Percentiles rank a stretch among this genome's conserved stretches.
Evolutionary conservation across 371 early-diverging fungal genomes (phyloP).

Genomic region (Syncephalastrum sp.): DNA sequence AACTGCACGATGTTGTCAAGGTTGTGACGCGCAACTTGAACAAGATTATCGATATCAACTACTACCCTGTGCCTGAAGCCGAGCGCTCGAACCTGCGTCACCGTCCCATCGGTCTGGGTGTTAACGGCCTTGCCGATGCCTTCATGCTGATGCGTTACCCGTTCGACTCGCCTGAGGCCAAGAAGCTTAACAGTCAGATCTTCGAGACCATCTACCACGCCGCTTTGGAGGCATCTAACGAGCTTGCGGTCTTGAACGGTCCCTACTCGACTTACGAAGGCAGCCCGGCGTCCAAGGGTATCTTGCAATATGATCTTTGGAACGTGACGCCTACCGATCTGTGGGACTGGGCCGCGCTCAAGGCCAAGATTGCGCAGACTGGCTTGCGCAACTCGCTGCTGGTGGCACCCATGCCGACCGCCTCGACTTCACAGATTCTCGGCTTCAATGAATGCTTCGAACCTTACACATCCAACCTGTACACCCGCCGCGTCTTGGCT

Average conservation of each 20-base stretch:
- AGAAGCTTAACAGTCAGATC: slow-evolving; percentile 86
- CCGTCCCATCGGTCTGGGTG: slow-evolving; percentile 98
- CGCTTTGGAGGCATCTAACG: slow-evolving; percentile 94
- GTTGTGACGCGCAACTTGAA: slow-evolving; percentile 92
- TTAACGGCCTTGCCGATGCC: slow-evolving; percentile 99
- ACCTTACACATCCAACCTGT: slow-evolving; percentile 98
- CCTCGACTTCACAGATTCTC: slow-evolving; percentile 98
- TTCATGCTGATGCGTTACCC: slow-evolving; percentile 96
- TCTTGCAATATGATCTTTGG: slow-evolving; percentile 98
- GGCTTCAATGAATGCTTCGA: slow-evolving; percentile 99
- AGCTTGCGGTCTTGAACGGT: slow-evolving; percentile 86
- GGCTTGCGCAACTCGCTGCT: slow-evolving; percentile 99
- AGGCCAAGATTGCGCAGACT: slow-evolving; percentile 79
- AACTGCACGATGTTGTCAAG: slow-evolving; percentile 81
- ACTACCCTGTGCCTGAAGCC: slow-evolving; percentile 96
- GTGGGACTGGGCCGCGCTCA: slow-evolving; percentile 93
- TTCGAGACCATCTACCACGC: slow-evolving; percentile 99
- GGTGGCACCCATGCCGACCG: slow-evolving; percentile 99
- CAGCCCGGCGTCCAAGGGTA: slow-evolving; percentile 90
- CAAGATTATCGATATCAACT: slow-evolving; percentile 97
- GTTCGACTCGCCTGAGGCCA: slow-evolving; percentile 95
- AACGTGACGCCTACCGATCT: slow-evolving; percentile 73
- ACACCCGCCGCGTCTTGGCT: slow-evolving; percentile 96
- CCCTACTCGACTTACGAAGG: slow-evolving; percentile 92
- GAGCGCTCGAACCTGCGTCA: slow-evolving; percentile 90